Evolutionary conservation across 2,329 filamentous ascomycete genomes (phyloP), one percentile per base, ranked within the genome.

Genomic region (Tricladium varicosporioides): DNA sequence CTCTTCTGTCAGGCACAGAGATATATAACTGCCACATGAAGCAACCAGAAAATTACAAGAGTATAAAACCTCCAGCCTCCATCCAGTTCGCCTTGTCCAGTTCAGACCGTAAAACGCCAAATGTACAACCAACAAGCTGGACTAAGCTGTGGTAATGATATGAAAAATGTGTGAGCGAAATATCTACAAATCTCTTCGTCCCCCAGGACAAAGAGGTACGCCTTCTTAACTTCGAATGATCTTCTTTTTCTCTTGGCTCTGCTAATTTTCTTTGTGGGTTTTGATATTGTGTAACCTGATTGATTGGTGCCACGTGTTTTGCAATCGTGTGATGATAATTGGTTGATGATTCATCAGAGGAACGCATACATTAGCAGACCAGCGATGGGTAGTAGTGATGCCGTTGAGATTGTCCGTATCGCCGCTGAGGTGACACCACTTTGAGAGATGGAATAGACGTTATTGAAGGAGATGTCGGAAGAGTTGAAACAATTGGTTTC

Each of bases 401-500:
- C 42, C 14, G 54, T 54, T 9, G 59, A 55, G 5, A 65, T n/a
- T 33, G 84, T 88, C 1, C 72, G 93, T 57, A 51, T 50, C 13
- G 56, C 58, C 11, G 49, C 45, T 0, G 57, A 51, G 1, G 59
- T 55, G 1, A 54, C 32, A 5, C 52, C 48, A 11, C 22, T 57
- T 14, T 48, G 22, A 14, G 80, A 80, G 67, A 86, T 80, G 58
- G 87, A 85, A 78, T 91, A 97, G 63, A 96, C 78, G 56, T 65
- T 63, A 45, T 69, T 67, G 53, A 70, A 70, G 19, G 58, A 56
- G 50, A 69, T 62, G 48, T 67, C 63, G 16, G 62, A 57, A 46
- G 60, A 90, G 77, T 97, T 97, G 79, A 88, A 92, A 80, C 93
- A 97, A 75, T 96, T 97, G 13, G 84, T 80, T 58, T 80, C 77